phyloP scores from a whole-genome alignment of 78 protist species.

The slime mould (Dictyostelium discoideum) region DNA sequence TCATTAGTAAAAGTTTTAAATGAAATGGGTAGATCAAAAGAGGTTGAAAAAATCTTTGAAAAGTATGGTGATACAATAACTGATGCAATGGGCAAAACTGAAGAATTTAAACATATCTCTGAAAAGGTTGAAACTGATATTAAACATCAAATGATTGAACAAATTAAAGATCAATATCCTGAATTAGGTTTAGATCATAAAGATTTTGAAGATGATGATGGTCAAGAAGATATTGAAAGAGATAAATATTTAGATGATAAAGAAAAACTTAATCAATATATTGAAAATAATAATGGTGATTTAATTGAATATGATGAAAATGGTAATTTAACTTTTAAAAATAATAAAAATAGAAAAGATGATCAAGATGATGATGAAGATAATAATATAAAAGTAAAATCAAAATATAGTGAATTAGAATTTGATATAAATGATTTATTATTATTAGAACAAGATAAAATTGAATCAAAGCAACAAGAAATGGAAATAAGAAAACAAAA shows the following conservation, averaged over 20 bases:
- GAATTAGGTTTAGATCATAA: slow-evolving; percentile 15
- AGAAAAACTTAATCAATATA: neutral
- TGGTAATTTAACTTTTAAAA: neutral
- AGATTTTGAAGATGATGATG: slow-evolving; percentile 29
- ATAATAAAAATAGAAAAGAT: neutral
- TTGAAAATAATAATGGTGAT: neutral
- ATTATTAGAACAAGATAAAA: neutral
- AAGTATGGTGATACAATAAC: slow-evolving; percentile 18
- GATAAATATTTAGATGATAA: neutral
- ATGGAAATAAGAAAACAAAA: neutral
- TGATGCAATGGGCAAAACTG: slow-evolving; percentile 39
- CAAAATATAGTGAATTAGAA: slow-evolving; percentile 18
- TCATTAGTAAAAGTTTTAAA: slow-evolving; percentile 38
- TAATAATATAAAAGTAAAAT: neutral
- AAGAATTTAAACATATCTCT: slow-evolving; percentile 1
- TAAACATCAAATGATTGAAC: neutral
- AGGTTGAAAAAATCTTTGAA: neutral
- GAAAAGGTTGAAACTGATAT: slow-evolving; percentile 23
- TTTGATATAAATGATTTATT: slow-evolving; percentile 8
- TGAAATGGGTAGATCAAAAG: slow-evolving; percentile 32
- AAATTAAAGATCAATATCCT: slow-evolving; percentile 25
- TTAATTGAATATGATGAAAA: neutral
- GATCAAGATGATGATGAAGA: neutral
- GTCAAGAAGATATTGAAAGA: neutral
- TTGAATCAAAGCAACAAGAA: neutral